A percentile compares a stretch with the other conserved stretches of the same genome.
These are phyloP conservation scores for Colletotrichum eremochloae DNA, from an alignment of 2,329 filamentous ascomycete species.

Conservation along the genomic window DNA sequence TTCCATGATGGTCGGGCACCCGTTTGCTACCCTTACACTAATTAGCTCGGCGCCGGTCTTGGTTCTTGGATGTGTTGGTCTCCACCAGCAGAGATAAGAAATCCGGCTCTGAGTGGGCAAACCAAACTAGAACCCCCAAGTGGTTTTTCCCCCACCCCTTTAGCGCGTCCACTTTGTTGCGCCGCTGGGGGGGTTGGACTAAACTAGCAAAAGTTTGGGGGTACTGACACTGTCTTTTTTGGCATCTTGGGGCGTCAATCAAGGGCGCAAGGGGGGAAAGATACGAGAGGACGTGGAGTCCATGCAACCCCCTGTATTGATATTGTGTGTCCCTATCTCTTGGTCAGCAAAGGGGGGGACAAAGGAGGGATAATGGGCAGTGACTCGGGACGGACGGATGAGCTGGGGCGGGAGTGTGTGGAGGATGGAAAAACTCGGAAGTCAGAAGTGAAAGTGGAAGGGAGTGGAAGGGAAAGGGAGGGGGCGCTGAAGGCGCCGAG, in stretches of 20 bases:
- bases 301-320: not conserved
- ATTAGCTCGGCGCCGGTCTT: conserved; percentile 3
- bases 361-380: not conserved
- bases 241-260: not conserved
- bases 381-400: not conserved
- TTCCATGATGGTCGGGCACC: not conserved
- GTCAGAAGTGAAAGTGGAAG: not conserved
- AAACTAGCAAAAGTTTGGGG: conserved; percentile 10
- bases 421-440: not conserved
- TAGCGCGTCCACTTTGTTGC: conserved; percentile 27
- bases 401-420: not conserved
- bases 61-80: conserved; percentile 6
- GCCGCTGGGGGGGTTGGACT: conserved; percentile 6
- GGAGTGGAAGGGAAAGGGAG: not conserved
- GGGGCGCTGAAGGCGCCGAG: conserved; percentile 2
- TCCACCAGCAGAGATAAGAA: conserved; percentile 40
- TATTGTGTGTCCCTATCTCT: not conserved
- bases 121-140: conserved; percentile 1
- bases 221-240: not conserved
- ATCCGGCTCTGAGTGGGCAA: conserved; percentile 26
- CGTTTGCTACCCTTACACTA: conserved; percentile 2
- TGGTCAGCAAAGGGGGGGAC: not conserved
- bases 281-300: conserved; percentile 1
- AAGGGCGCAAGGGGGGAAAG: not conserved
- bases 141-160: not conserved